phyloP scores from a whole-genome alignment of 2,329 filamentous ascomycete species.

The Sclerotiophoma versabilis region DNA sequence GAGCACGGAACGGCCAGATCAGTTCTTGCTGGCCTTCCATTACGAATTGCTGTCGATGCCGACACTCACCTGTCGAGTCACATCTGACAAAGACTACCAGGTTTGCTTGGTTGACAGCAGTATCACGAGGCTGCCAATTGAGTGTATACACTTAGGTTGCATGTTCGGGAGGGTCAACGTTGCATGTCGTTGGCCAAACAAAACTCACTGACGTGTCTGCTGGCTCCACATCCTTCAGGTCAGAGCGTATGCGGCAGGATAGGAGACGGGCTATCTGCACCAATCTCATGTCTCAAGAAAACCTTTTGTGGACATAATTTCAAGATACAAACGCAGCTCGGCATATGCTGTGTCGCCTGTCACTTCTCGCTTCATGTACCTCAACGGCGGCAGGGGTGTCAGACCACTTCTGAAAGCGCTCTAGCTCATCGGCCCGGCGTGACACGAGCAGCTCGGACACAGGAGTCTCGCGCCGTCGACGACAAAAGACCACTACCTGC shows the following conservation, averaged over 20 bases:
- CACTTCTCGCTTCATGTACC: conserved; percentile 35
- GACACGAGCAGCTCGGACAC: conserved; percentile 17
- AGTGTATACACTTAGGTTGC: conserved; percentile 5
- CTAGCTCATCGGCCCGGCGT: conserved; percentile 39
- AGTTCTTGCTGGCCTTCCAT: not conserved
- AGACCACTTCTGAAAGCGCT: conserved; percentile 19
- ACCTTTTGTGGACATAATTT: conserved; percentile 19
- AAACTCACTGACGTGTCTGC: conserved; percentile 16
- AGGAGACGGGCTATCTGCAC: conserved; percentile 29
- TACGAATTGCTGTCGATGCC: not conserved
- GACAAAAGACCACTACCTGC: conserved; percentile 14
- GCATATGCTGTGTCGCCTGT: conserved; percentile 39
- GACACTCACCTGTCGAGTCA: conserved; percentile 1
- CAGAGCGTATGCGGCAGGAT: conserved; percentile 18
- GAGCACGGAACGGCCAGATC: conserved; percentile 13
- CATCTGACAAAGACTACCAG: not conserved
- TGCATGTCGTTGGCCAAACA: conserved; percentile 19
- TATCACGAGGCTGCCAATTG: conserved; percentile 7
- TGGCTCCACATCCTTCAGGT: conserved; percentile 21
- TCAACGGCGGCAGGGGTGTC: conserved; percentile 38
- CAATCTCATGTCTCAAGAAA: conserved; percentile 18
- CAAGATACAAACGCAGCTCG: conserved; percentile 29
- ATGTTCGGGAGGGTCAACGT: conserved; percentile 9
- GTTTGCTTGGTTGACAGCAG: not conserved
- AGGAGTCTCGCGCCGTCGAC: conserved; percentile 13